Evolutionary conservation across 805 yeast genomes (phyloP), one percentile per base, ranked within the genome.

Genomic region (Metschnikowia proteae): DNA sequence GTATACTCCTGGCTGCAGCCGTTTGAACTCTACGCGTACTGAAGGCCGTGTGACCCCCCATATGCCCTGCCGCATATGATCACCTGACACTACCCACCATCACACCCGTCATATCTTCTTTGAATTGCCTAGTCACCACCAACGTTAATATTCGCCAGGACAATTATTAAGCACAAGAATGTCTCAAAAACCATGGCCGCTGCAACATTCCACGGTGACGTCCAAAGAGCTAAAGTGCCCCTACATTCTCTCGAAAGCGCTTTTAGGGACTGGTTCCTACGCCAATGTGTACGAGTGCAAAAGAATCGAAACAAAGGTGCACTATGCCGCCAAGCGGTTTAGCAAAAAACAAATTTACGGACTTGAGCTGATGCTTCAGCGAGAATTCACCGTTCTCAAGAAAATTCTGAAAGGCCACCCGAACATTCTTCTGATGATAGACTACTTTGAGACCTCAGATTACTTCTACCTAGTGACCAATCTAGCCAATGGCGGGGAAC

Each of bases 371-470:
- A 56, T 65, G 67, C 71, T 86, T 17, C 81, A 80, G 48, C 79
- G 83, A 54, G 92, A 85, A 62, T 79, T 85, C 50, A 66, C 71
- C 6, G 75, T 83, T 1, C 70, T 85, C 38, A 73, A 73, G 61
- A 74, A 73, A 27, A 66, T 82, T 7, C 76, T 82, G 42, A 66
- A 66, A 50, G 75, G 74, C 31, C 81, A 80, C 51, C 65, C 75
- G 23, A 80, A 83, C 60, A 74, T 86, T 10, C 67, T 85, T 46
- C 83, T 83, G 35, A 64, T 85, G 45, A 73, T 81, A 7, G 91
- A 85, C 66, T 82, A 77, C 64, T 86, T 85, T 61, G 90, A 86
- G 61, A 86, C 92, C 0, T 68, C 71, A 4, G 77, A 80, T 47
- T 71, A 74, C 56, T 66, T 80, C 33, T 79, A 69, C 43, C 60